Evolutionary conservation across 2,329 filamentous ascomycete species (phyloP), one percentile per base, ranked within the genome.

Genomic region (Metarhizium guizhouense): DNA sequence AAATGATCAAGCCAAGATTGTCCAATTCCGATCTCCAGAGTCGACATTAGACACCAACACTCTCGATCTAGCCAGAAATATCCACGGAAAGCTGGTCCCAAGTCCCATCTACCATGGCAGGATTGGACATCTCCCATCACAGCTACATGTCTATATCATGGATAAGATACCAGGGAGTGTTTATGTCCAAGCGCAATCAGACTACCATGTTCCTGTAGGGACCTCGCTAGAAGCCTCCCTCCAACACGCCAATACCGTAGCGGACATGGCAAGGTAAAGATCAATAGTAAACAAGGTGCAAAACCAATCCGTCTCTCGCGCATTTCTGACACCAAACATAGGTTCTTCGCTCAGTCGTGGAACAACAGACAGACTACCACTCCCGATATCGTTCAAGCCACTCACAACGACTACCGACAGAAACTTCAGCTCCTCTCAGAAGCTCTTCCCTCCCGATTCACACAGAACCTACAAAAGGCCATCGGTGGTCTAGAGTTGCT

Each of bases 131-230:
- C 36, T 56, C 42, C 32, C 38, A 5, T 43, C 32, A 4, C 51
- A 54, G 32, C 51, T 61, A 11, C 25, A 29, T 30, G 54, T 61
- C 20, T 62, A 61, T 52, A 51, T 42, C 34, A 61, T 61, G 58
- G 53, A 60, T 2, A 60, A 38, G 40, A 54, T 61, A 18, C 53
- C 56, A 1, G 61, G 61, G 5, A 25, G 25, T 18, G 34, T 48
- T n/a, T 61, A 61, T 34, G 32, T 62, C 14, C 34, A 52, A 49
- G 59, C 53, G 25, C 36, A 47, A 18, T 25, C 43, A 16, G 18
- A 11, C 29, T 29, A n/a, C 38, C 4, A 55, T 49, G 38, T 34
- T 34, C 8, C 54, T 56, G 25, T 56, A 54, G 10, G 45, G 8
- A n/a, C 25, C 25, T 25, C 25, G 25, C 4, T 25, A 4, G 25